Evolutionary conservation across 805 yeast species (phyloP), one percentile per base, ranked within the genome.

Genomic region (Lipomyces japonicus): DNA sequence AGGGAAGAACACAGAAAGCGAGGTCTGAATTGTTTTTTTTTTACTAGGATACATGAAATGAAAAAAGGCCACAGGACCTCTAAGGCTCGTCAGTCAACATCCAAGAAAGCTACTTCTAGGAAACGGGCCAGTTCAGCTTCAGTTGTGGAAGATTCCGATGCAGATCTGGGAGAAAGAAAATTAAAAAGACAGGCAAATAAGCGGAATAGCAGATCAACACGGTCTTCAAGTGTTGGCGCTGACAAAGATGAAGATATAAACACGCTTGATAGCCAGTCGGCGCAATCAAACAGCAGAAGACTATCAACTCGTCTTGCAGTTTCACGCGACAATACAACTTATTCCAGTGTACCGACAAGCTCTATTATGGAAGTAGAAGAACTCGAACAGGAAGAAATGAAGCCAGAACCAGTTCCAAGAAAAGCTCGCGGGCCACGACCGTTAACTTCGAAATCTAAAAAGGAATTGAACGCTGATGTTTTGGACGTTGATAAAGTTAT

Each of bases 1-100:
- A 54, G 56, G 6, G 70, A 58, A 14, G 88, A 81, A 56, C 93
- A 85, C 61, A 54, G 61, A n/a, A 65, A 68, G 46, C 63, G 77
- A 43, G 65, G 68, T 21, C 71, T 70, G 2, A 61, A 69, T 24
- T 74, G 84, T 63, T 67, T 70, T 55, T 66, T 73, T 34, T 73
- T 74, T 48, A 55, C 62, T 3, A 48, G 59, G 6, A 30, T 42
- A 10, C 50, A 51, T 3, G 44, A 16, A 21, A 40, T 31, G 34
- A 25, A 36, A 14, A 18, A 34, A 22, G 36, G 16, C 22, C 57
- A 43, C 25, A 35, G 46, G 16, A 30, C 53, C 18, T 38, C 59
- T 16, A 36, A 39, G 23, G 42, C 43, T n/a, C 46, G 53, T 10
- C 23, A 39, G 10, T 34, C 51, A 3, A 16, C 41, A 10, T 36